Evolutionary conservation across 345 rosid species (phyloP).

Genomic region (Eucalyptus shirleyi): DNA sequence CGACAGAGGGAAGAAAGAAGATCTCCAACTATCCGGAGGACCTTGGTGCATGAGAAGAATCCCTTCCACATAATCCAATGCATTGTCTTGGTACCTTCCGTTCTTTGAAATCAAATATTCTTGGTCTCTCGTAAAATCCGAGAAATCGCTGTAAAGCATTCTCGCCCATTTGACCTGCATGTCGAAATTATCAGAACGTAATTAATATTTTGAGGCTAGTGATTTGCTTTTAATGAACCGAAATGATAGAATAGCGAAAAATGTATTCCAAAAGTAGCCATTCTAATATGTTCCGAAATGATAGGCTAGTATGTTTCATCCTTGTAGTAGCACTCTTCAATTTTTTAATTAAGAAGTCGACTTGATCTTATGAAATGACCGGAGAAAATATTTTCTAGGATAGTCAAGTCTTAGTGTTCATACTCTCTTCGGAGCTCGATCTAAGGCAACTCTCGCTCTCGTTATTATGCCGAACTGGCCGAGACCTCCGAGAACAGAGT

Average conservation of each 20-base stretch:
- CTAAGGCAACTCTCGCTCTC: slow-evolving; percentile 37
- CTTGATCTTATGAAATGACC: not conserved
- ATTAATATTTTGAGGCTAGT: not conserved
- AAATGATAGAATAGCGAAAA: not conserved
- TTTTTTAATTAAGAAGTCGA: not conserved
- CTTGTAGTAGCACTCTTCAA: not conserved
- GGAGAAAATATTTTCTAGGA: not conserved
- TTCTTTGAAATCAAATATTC: slow-evolving; percentile 29
- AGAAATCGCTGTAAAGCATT: slow-evolving; percentile 36
- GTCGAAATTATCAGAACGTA: not conserved
- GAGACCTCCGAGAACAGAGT: slow-evolving; percentile 43
- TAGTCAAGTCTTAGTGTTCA: not conserved
- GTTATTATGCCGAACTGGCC: slow-evolving; percentile 64
- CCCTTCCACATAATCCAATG: slow-evolving; percentile 40
- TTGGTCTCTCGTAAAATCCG: slow-evolving; percentile 30
- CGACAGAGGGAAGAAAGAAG: slow-evolving; percentile 24
- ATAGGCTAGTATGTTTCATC: not conserved
- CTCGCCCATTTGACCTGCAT: slow-evolving; percentile 34
- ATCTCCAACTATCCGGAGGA: slow-evolving; percentile 27
- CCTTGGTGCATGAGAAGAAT: slow-evolving; percentile 22
- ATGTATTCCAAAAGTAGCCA: not conserved
- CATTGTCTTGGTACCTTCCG: slow-evolving; percentile 1
- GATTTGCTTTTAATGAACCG: not conserved
- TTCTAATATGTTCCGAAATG: not conserved
- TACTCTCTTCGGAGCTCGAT: slow-evolving; percentile 32